A percentile compares a stretch with the other conserved stretches of the same genome.
Evolutionary conservation across 2,329 filamentous ascomycete genomes (phyloP).

Genomic region (Venturia pyrina): DNA sequence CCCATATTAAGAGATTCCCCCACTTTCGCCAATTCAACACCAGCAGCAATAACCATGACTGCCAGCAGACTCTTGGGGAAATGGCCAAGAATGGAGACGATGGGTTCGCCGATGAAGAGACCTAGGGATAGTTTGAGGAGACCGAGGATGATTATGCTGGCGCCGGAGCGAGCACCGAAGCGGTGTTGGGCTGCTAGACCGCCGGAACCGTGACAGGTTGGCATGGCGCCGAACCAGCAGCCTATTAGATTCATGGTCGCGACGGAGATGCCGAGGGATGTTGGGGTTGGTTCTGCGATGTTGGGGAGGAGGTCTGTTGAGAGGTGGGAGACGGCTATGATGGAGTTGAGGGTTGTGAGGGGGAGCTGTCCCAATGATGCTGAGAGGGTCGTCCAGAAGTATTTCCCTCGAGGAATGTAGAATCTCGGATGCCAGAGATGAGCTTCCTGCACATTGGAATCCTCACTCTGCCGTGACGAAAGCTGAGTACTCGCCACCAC

Average conservation of each 20-base stretch:
- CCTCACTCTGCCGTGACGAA: constrained; percentile 2
- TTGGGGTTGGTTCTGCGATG: constrained; percentile 54
- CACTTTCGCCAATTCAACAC: constrained; percentile 76
- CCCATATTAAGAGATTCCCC: constrained; percentile 74
- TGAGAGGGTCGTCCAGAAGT: constrained; percentile 49
- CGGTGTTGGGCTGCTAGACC: constrained; percentile 84
- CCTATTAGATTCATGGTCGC: constrained; percentile 72
- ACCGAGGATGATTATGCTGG: constrained; percentile 73
- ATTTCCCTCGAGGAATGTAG: constrained; percentile 34
- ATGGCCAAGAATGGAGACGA: constrained; percentile 57
- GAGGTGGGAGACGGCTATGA: constrained; percentile 77
- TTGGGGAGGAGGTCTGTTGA: constrained; percentile 66
- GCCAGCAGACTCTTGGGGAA: constrained; percentile 74
- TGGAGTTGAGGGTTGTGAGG: constrained; percentile 83
- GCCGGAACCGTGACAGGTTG: constrained; percentile 85
- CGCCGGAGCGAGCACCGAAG: constrained; percentile 82
- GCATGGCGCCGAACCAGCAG: constrained; percentile 93
- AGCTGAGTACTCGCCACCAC: constrained; percentile 44
- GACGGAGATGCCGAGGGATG: constrained; percentile 71
- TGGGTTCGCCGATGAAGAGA: constrained; percentile 56
- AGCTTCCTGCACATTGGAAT: constrained; percentile 15
- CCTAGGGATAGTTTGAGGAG: constrained; percentile 66
- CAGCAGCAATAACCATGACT: constrained; percentile 82
- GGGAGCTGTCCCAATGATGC: constrained; percentile 79
- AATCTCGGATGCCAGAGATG: constrained; percentile 47